phyloP scores from a whole-genome alignment of 495 filamentous ascomycete genomes.

The Trichodelitschia bisporula region DNA sequence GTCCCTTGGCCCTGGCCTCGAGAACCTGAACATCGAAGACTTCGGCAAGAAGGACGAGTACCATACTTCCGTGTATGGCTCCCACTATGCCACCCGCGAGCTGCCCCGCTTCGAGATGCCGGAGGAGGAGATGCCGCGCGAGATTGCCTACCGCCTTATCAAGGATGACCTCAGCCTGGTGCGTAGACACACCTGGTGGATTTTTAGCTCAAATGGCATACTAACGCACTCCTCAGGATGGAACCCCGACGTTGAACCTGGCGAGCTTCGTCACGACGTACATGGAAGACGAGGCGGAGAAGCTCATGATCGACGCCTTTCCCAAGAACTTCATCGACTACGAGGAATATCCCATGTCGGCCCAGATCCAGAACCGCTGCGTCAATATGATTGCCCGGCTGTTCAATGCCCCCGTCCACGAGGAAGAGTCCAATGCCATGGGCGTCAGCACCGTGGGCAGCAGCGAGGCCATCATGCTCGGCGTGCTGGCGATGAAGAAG shows the following conservation, averaged over 20 bases:
- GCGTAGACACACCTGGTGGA: too few relatives aligned
- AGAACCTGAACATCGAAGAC: constrained; percentile 22
- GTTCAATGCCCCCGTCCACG: constrained; percentile 41
- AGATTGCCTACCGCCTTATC: constrained; percentile 70
- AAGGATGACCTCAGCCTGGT: constrained; percentile 23
- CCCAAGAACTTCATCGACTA: constrained; percentile 56
- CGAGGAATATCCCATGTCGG: constrained; percentile 56
- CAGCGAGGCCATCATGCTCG: constrained; percentile 81
- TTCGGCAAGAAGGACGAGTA: too few relatives aligned
- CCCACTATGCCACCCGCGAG: constrained; percentile 49
- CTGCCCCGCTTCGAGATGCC: constrained; percentile 70
- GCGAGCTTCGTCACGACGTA: constrained; percentile 71
- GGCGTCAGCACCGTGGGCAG: constrained; percentile 71
- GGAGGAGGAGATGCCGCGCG: constrained; percentile 30
- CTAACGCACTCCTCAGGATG: too few relatives aligned
- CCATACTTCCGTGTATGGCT: constrained; percentile 65
- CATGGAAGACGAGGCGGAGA: constrained; percentile 81
- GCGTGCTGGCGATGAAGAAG: constrained; percentile 81
- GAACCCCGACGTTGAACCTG: constrained; percentile 68
- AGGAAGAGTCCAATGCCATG: constrained; percentile 30
- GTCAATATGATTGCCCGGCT: constrained; percentile 83
- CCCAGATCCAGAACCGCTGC: constrained; percentile 80
- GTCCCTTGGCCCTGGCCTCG: constrained; percentile 18
- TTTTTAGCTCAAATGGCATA: too few relatives aligned
- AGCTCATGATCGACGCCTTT: constrained; percentile 71